A percentile compares a stretch with the other conserved stretches of the same genome.
phyloP scores from a whole-genome alignment of 208 protist genomes.

The Angomonas ambiguus region DNA sequence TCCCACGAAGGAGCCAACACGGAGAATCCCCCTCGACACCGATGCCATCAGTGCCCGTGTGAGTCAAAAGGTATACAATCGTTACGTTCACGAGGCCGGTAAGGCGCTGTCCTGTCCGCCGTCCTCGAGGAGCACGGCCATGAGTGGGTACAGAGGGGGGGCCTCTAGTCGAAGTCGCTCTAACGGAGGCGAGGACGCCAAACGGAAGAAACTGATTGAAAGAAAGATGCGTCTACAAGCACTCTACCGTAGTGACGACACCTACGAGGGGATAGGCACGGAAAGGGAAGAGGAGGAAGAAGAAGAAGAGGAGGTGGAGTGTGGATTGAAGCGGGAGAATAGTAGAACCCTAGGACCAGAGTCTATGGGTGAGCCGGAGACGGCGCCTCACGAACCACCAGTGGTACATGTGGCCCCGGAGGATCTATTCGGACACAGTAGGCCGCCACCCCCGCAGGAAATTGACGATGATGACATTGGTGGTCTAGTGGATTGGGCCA shows the following conservation, averaged over 20 bases:
- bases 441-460: not conserved
- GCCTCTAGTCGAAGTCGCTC: not conserved
- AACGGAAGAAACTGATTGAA: not conserved
- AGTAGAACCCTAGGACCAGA: slow-evolving; percentile 9
- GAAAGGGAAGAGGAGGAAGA: slow-evolving; percentile 1
- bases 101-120: not conserved
- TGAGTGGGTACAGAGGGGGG: not conserved
- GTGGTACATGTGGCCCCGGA: slow-evolving; percentile 5
- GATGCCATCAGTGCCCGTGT: not conserved
- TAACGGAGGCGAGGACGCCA: not conserved
- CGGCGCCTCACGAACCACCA: not conserved
- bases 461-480: slow-evolving; percentile 39
- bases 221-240: not conserved
- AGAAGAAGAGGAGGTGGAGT: not conserved
- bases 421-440: not conserved
- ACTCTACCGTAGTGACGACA: not conserved
- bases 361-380: slow-evolving; percentile 4
- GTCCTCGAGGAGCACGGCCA: not conserved
- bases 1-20: not conserved
- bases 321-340: not conserved
- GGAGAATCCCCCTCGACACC: slow-evolving; percentile 6
- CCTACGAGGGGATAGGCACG: not conserved
- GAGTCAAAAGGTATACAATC: not conserved
- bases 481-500: slow-evolving; percentile 41
- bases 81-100: slow-evolving; percentile 1